These are phyloP conservation scores for Fusarium pseudonygamai DNA, from an alignment of 2,329 filamentous ascomycete species.

Conservation along the genomic window DNA sequence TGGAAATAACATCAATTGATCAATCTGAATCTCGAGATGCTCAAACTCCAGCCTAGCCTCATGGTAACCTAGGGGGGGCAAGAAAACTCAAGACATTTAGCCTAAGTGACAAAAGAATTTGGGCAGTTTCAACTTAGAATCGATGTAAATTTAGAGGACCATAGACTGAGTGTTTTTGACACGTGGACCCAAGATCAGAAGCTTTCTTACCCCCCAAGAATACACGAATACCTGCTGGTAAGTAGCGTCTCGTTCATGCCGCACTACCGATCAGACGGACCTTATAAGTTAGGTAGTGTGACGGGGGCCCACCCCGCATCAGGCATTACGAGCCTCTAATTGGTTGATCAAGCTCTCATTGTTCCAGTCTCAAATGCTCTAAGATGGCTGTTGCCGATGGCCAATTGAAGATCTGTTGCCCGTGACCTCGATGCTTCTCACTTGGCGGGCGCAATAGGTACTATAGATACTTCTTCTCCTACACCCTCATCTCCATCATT, in stretches of 20 bases:
- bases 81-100: neutral
- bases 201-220: neutral
- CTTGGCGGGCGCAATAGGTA: neutral
- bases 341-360: neutral
- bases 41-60: neutral
- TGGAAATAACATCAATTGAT: constrained; percentile 9
- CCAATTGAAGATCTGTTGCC: constrained; percentile 16
- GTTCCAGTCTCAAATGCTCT: neutral
- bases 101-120: neutral
- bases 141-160: neutral
- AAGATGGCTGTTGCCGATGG: neutral
- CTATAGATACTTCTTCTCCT: neutral
- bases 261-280: constrained; percentile 12
- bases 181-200: neutral
- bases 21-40: neutral
- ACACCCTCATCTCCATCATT: neutral
- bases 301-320: neutral
- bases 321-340: neutral
- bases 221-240: too few species aligned
- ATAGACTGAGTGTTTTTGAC: neutral
- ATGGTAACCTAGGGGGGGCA: neutral
- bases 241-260: constrained; percentile 8
- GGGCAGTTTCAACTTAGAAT: neutral
- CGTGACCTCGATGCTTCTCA: constrained; percentile 14
- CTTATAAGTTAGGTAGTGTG: neutral